Base-by-base conservation (phyloP, 2,329 filamentous ascomycete genomes). In the Fusarium fujikuroi region DNA sequence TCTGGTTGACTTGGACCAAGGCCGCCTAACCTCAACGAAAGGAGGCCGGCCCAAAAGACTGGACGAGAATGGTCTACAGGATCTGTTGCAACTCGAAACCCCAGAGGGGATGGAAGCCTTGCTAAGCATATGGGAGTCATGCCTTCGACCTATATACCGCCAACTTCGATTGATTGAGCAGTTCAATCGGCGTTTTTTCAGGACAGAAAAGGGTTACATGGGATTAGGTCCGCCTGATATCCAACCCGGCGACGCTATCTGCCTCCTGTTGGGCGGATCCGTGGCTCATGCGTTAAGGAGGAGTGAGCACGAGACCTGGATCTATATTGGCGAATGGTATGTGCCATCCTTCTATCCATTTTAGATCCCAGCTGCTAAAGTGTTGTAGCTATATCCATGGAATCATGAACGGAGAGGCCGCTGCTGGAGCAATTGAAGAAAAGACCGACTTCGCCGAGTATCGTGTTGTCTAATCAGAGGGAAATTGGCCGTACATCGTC, bases 301-400 rank as follows among this genome's bases (percentile, higher is more conserved):
- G 9, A 49, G 14, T 9, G 2, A n/a, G 12, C 21, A 36, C 8
- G 7, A n/a, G 9, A 60, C 18, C 4, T 66, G 64, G 62, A 12
- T 7, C 3, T 68, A 68, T 12, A 11, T 68, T 15, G 65, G 65
- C 11, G 65, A 66, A 68, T 60, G 62, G 62, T 66, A 49, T 12
- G 36, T 44, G 14, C 5, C 11, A 30, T 14, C 1, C 12, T 28
- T 18, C 9, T 30, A 9, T 36, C 5, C 19, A 1, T 6, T 28
- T 19, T 10, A 6, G 9, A 7, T n/a, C 12, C 34, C 2, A 4
- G 7, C 10, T 19, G 19, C 19, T 42, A 36, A 56, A 12, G 12
- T 36, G 9, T 10, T 28, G 14, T 16, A 56, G 58, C 30, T 61
- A 61, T 15, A 5, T 57, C 15, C 58, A 61, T 9, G 58, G 58